These are phyloP conservation scores for Mycena indigotica DNA, from an alignment of 768 basidiomycete species.

Conservation along the genomic window DNA sequence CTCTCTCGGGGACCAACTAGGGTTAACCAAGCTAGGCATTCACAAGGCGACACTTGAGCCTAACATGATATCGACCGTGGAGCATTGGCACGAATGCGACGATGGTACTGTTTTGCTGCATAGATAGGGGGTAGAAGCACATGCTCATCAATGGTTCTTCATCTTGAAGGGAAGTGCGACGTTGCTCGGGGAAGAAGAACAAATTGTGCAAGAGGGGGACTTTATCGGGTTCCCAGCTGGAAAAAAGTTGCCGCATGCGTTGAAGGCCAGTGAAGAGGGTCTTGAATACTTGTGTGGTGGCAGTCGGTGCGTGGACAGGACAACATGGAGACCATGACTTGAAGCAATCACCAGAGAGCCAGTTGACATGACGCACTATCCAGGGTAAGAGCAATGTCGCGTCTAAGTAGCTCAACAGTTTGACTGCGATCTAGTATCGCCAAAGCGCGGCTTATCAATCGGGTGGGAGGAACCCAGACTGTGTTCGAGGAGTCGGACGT, in stretches of 20 bases:
- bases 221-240: conserved; percentile 18
- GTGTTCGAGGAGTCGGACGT: neutral
- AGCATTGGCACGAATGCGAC: conserved; percentile 20
- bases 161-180: conserved; percentile 14
- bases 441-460: conserved; percentile 7
- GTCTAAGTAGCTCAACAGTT: neutral
- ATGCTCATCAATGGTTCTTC: conserved; percentile 21
- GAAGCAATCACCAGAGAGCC: neutral
- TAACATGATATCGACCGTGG: conserved; percentile 16
- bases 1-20: conserved; percentile 18
- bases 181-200: conserved; percentile 15
- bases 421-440: conserved; percentile 12
- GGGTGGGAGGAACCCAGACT: neutral
- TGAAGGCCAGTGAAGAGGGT: conserved; percentile 11
- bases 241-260: conserved; percentile 10
- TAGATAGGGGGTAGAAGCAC: too few species aligned
- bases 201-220: conserved; percentile 10
- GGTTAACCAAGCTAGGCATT: conserved; percentile 12
- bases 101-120: too few species aligned
- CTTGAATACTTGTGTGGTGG: conserved; percentile 17
- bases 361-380: conserved; percentile 8
- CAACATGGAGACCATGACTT: neutral
- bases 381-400: neutral
- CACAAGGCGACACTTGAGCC: conserved; percentile 16
- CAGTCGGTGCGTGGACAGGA: conserved; percentile 2